Base-by-base conservation (phyloP, 2,329 filamentous ascomycete genomes). In the Fusarium sp. region DNA sequence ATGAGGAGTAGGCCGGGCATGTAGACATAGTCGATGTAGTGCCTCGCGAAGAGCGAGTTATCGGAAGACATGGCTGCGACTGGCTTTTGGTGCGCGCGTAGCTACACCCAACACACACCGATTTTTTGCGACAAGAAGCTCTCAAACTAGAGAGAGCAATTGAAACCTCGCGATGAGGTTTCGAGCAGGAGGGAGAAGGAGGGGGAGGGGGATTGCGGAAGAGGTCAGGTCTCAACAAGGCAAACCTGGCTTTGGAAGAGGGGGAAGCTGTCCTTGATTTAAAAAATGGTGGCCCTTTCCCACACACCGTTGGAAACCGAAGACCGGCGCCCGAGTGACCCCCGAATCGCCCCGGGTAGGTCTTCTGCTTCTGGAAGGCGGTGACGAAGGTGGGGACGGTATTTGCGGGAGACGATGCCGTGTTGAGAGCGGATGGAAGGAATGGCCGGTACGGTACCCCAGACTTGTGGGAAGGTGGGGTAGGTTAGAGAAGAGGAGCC, bases 1-100 rank as follows among this genome's bases (percentile, higher is more conserved):
- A 98, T 86, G 69, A 98, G 85, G 38, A 98, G 89, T 69, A 88
- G 90, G n/a, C 92, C 92, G 72, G 95, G 95, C 79, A 97, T 92
- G 83, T 96, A 95, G 78, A 97, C 90, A 80, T 93, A 93, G 83
- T 94, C 91, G 80, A 96, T 84, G 80, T 93, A 94, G 79, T 91
- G 87, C 76, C 88, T 87, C 73, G 91, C 88, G 57, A 88, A 71
- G 72, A 77, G 79, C 76, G 80, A 79, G 59, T 76, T 71, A 38
- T 79, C 77, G 62, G 79, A 73, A 42, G 67, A 73, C 73, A 75
- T 75, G 67, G 63, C 64, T 57, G 65, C 61, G 22, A 77, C 79
- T 81, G 66, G 64, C 72, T 62, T 62, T 22, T 31, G 62, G 35
- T 27, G 54, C 20, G 58, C 64, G 58, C 65, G 63, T 37, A 72